Percentiles rank a stretch among this genome's conserved stretches.
phyloP scores from a whole-genome alignment of 768 basidiomycete species.

The Podaxis sp. region DNA sequence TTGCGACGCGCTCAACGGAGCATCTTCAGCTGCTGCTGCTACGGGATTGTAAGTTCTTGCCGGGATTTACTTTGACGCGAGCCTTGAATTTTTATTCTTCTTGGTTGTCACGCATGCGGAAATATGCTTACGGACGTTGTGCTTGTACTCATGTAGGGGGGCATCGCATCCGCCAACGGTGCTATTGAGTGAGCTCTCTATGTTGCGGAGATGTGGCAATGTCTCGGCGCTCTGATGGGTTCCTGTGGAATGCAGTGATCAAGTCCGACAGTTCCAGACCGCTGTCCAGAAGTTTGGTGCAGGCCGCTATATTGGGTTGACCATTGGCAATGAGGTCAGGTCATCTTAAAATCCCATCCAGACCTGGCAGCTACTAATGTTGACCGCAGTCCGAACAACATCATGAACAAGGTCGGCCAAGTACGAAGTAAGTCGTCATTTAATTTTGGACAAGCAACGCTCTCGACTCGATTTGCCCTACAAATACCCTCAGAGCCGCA shows the following conservation, averaged over 20 bases:
- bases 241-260: slow-evolving; percentile 23
- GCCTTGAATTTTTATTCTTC: not conserved
- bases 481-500: too few relatives aligned
- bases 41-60: slow-evolving; percentile 30
- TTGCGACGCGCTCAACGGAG: slow-evolving; percentile 32
- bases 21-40: slow-evolving; percentile 31
- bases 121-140: not conserved
- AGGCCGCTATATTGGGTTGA: slow-evolving; percentile 31
- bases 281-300: slow-evolving; percentile 31
- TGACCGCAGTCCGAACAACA: too few relatives aligned
- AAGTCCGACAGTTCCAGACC: slow-evolving; percentile 32
- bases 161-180: slow-evolving; percentile 24
- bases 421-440: too few relatives aligned
- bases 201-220: not conserved
- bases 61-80: slow-evolving; percentile 31
- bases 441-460: too few relatives aligned
- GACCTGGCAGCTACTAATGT: too few relatives aligned
- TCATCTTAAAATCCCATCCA: too few relatives aligned
- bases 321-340: too few relatives aligned
- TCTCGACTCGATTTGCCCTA: too few relatives aligned
- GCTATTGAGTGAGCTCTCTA: slow-evolving; percentile 27
- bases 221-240: not conserved
- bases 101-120: not conserved
- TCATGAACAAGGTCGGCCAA: too few relatives aligned
- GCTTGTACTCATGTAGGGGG: slow-evolving; percentile 22